These are phyloP conservation scores for Pseudophaeomoniella oleicola DNA, from an alignment of 2,329 filamentous ascomycete species.

Conservation along the genomic window DNA sequence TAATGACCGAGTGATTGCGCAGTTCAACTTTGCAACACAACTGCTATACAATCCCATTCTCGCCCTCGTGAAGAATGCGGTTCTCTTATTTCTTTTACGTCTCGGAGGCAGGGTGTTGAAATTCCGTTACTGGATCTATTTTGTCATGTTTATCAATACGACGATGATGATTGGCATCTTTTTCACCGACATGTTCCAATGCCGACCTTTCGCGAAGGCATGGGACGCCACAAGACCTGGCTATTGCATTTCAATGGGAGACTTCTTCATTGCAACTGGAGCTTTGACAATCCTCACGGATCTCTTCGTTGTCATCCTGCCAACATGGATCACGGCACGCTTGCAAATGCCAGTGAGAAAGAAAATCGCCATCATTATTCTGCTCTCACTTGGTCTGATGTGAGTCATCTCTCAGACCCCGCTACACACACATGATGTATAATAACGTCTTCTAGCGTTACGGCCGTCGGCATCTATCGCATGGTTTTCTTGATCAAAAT, in stretches of 20 bases:
- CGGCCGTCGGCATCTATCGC: neutral
- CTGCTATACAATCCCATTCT: neutral
- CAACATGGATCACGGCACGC: neutral
- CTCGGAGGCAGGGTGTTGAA: neutral
- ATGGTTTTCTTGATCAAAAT: neutral
- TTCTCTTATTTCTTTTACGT: neutral
- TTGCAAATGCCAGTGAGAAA: neutral
- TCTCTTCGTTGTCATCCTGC: neutral
- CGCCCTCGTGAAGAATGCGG: neutral
- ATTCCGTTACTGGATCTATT: neutral
- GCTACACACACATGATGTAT: too few species aligned
- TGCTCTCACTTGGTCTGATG: neutral
- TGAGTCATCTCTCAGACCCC: too few species aligned
- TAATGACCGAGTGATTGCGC: too few species aligned
- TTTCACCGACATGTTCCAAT: neutral
- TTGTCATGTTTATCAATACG: neutral
- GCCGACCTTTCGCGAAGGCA: neutral
- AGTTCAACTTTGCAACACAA: neutral
- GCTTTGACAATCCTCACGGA: neutral
- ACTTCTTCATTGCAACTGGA: neutral
- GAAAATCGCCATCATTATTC: neutral
- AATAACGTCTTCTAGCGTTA: too few species aligned
- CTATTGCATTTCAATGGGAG: neutral
- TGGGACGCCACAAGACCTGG: neutral
- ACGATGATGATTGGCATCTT: neutral